Evolutionary conservation across 495 filamentous ascomycete genomes (phyloP).

Genomic region (Elasticomyces elasticus): DNA sequence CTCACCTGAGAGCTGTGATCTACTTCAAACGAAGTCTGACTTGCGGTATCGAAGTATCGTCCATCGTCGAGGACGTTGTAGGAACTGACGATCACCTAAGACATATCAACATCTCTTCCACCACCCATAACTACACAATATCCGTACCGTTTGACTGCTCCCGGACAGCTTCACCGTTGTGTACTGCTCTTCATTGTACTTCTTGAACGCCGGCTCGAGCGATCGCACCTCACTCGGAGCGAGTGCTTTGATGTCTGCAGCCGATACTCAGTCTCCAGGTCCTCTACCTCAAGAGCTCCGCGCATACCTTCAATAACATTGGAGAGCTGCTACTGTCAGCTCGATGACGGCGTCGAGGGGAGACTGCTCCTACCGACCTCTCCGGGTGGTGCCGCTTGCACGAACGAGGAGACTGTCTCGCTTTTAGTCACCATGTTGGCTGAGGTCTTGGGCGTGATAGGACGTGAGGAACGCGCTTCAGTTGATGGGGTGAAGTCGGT

Average conservation of each 20-base stretch:
- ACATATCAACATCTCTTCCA: background rate
- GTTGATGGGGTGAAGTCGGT: background rate
- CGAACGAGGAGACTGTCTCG: slow-evolving; percentile 55
- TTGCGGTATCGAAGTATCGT: slow-evolving; percentile 82
- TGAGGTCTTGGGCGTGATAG: background rate
- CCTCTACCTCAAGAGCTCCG: background rate
- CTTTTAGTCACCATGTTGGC: slow-evolving; percentile 26
- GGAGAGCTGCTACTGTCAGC: slow-evolving; percentile 52
- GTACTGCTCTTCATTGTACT: slow-evolving; percentile 94
- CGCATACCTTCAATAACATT: slow-evolving; percentile 79
- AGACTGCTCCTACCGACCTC: slow-evolving; percentile 55
- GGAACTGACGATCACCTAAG: slow-evolving; percentile 71
- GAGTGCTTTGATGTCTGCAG: slow-evolving; percentile 76
- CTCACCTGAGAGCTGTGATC: slow-evolving; percentile 72
- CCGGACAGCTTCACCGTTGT: slow-evolving; percentile 79
- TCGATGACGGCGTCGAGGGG: background rate
- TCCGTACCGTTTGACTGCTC: slow-evolving; percentile 57
- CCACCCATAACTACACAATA: background rate
- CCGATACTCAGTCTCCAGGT: background rate
- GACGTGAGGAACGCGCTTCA: background rate
- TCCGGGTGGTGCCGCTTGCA: slow-evolving; percentile 90
- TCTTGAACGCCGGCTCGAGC: slow-evolving; percentile 74
- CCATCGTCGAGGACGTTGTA: slow-evolving; percentile 70
- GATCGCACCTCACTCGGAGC: slow-evolving; percentile 55
- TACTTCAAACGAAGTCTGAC: slow-evolving; percentile 72